phyloP scores from a whole-genome alignment of 169 alveolate species.

The Cryptosporidium meleagridis region DNA sequence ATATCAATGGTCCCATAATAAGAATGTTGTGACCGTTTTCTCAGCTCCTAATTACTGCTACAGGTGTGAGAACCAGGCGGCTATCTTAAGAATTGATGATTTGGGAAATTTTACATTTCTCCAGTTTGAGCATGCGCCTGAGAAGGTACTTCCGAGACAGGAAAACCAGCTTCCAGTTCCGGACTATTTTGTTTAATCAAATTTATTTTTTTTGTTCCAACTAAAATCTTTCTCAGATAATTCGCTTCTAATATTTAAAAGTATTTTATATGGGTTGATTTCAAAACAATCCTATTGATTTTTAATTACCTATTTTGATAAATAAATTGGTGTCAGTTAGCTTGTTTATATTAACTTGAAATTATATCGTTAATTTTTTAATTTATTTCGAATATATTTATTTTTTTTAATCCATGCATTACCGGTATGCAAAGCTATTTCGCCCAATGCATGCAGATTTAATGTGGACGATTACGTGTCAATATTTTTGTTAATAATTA shows the following conservation, averaged over 20 bases:
- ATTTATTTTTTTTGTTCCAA: background rate
- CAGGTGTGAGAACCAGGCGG: slow-evolving; percentile 98
- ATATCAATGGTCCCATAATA: slow-evolving; percentile 95
- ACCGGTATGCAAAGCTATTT: background rate
- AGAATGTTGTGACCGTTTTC: slow-evolving; percentile 95
- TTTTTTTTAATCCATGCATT: background rate
- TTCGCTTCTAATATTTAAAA: background rate
- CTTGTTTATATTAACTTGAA: background rate
- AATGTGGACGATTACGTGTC: background rate
- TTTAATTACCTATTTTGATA: background rate
- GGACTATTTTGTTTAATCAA: slow-evolving; percentile 45
- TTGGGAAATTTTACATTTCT: slow-evolving; percentile 79
- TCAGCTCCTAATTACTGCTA: slow-evolving; percentile 99
- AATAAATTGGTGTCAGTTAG: background rate
- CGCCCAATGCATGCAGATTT: background rate
- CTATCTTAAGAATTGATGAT: slow-evolving; percentile 97
- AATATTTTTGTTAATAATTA: too few species aligned
- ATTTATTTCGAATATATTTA: too few species aligned
- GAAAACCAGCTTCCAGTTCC: slow-evolving; percentile 69
- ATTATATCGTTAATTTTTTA: background rate
- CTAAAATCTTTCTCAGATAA: background rate
- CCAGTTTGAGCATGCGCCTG: slow-evolving; percentile 82
- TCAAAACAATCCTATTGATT: background rate
- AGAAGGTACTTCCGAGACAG: slow-evolving; percentile 71
- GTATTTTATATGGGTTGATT: background rate